These are phyloP conservation scores for Diaporthe humulicola DNA, from an alignment of 2,329 filamentous ascomycete species.

Conservation along the genomic window DNA sequence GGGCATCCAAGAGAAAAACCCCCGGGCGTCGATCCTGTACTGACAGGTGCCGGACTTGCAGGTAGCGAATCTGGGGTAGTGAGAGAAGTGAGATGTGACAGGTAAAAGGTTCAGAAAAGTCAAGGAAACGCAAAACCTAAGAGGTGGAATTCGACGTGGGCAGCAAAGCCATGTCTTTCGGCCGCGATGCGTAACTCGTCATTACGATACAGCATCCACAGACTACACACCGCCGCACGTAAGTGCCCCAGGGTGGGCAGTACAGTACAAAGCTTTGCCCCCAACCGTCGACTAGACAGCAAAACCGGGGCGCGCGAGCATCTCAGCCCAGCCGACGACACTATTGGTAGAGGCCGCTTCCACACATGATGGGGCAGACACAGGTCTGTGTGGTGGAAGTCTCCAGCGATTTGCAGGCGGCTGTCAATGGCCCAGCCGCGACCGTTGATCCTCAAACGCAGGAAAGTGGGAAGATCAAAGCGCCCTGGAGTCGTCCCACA, in stretches of 20 bases:
- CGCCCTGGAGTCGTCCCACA: slow-evolving; percentile 24
- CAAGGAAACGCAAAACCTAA: neutral
- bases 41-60: slow-evolving; percentile 17
- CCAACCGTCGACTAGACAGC: neutral
- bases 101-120: neutral
- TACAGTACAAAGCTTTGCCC: neutral
- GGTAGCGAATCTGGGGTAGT: slow-evolving; percentile 3
- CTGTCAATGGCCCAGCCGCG: neutral
- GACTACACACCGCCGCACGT: slow-evolving; percentile 1
- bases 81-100: slow-evolving; percentile 16
- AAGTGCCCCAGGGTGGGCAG: slow-evolving; percentile 13
- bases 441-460: slow-evolving; percentile 20
- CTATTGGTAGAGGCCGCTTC: neutral
- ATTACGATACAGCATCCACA: slow-evolving; percentile 18
- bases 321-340: neutral
- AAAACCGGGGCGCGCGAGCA: neutral
- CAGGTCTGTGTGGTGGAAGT: slow-evolving; percentile 28
- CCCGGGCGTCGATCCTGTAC: slow-evolving; percentile 2
- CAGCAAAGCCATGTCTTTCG: neutral
- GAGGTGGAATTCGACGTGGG: neutral
- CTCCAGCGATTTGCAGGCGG: slow-evolving; percentile 11
- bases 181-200: neutral
- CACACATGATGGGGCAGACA: slow-evolving; percentile 1
- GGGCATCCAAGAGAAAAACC: neutral
- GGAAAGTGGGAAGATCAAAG: slow-evolving; percentile 17